Conservation (phyloP, 345 rosid species). For the Capsella bursapastoris region DNA sequence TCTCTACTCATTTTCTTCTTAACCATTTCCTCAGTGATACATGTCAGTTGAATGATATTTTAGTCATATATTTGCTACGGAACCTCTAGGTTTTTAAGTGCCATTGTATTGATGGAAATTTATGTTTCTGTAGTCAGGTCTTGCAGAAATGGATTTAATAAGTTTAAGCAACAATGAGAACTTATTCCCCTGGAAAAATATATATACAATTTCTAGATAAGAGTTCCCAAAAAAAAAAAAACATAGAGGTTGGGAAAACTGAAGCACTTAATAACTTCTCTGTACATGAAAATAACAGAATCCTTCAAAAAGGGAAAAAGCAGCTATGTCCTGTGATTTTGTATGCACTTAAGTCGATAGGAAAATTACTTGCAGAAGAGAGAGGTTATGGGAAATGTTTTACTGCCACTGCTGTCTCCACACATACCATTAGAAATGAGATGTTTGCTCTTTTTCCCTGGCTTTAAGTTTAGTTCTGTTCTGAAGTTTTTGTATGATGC, state of each 20-base stretch:
- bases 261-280: background rate
- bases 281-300: background rate
- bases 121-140: too few species aligned
- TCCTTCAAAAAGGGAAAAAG: background rate
- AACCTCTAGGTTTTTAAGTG: constrained; percentile 10
- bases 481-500: constrained; percentile 11
- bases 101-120: background rate
- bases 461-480: background rate
- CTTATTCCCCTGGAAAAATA: too few species aligned
- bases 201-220: too few species aligned
- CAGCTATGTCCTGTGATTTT: background rate
- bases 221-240: too few species aligned
- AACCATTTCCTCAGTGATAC: background rate
- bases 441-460: constrained; percentile 15
- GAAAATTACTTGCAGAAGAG: background rate
- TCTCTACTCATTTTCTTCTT: constrained; percentile 8
- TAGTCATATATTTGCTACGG: constrained; percentile 13
- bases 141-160: too few species aligned
- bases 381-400: constrained; percentile 8
- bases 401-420: background rate
- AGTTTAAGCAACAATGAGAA: too few species aligned
- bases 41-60: constrained; percentile 12
- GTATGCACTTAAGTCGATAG: constrained; percentile 6
- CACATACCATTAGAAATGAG: background rate
- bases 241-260: too few species aligned